Evolutionary conservation across 2,329 filamentous ascomycete genomes (phyloP), one percentile per base, ranked within the genome.

Genomic region (Beauveria varroae): DNA sequence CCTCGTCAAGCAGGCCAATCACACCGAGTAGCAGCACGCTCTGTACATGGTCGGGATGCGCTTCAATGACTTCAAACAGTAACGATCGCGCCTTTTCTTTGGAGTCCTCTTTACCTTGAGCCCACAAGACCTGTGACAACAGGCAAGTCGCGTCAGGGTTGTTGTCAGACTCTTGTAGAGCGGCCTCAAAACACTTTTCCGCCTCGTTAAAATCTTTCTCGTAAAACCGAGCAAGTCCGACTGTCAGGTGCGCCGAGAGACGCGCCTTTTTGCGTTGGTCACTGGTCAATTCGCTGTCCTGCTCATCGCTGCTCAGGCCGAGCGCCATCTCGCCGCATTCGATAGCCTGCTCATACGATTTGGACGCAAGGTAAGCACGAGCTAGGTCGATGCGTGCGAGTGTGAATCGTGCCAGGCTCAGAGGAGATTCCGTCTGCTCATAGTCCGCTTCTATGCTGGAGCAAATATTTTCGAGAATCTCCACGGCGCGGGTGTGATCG

Each of bases 71-170:
- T 16, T 87, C 86, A 68, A 96, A 93, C 1, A 99, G 81, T 65
- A 90, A 84, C 57, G 89, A 86, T 3, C 91, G 84, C 18, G 93
- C 93, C 64, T 89, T 86, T 55, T 87, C 85, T 52, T 88, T 85
- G 60, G 93, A 89, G 1, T 86, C 81, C 7, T 88, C 84, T 0
- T 86, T 86, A 9, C 90, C 92, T 65, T 91, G 91, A 0, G 93
- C 93, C 93, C 95, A 99, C 0, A 98, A 81, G 0, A 98, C 90
- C 73, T 98, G 91, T 0, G 93, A 90, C 14, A 98, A 80, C 14
- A 97, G 80, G 69, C 93, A 97, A 0, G 92, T 87, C 1, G 93
- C 88, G 69, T 97, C 92, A 0, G 93, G 89, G 64, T 91, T 86
- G 43, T 84, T 83, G 34, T 84, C 77, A 1, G 89, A 91, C 71